These are phyloP conservation scores for Teratosphaeria epicoccoides DNA, from an alignment of 2,329 filamentous ascomycete species.

Conservation along the genomic window DNA sequence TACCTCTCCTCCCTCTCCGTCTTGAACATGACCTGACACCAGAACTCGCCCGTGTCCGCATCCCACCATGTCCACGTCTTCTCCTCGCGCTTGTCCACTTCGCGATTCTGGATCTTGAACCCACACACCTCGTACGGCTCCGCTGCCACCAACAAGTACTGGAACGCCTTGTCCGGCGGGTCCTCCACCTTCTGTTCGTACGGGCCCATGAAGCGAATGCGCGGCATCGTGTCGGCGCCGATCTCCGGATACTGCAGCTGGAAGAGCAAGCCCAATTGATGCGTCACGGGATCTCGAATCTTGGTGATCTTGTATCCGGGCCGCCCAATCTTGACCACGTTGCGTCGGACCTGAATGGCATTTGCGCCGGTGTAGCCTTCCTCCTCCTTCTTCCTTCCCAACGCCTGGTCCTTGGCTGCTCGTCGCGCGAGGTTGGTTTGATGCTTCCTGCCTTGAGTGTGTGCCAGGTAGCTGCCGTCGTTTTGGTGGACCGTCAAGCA, in stretches of 20 bases:
- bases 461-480: constrained; percentile 95
- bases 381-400: constrained; percentile 52
- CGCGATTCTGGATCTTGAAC: constrained; percentile 89
- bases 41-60: constrained; percentile 90
- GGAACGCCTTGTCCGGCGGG: constrained; percentile 78
- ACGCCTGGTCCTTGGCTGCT: constrained; percentile 88
- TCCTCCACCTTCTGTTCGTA: constrained; percentile 95
- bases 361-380: constrained; percentile 65
- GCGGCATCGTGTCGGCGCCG: constrained; percentile 59
- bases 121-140: constrained; percentile 97
- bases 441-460: constrained; percentile 97
- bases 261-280: constrained; percentile 86
- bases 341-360: constrained; percentile 58
- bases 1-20: constrained; percentile 93
- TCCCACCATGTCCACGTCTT: constrained; percentile 94
- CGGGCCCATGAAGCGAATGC: constrained; percentile 94
- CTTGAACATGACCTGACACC: constrained; percentile 96
- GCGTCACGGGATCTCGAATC: constrained; percentile 74
- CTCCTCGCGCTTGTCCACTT: constrained; percentile 81
- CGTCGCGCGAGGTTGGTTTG: constrained; percentile 95
- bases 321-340: constrained; percentile 86
- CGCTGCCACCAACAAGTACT: constrained; percentile 89
- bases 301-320: constrained; percentile 98
- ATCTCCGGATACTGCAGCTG: constrained; percentile 95
- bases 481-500: constrained; percentile 98